These are phyloP conservation scores for Trypanosoma rangeli DNA, from an alignment of 208 protist genomes.

Conservation along the genomic window DNA sequence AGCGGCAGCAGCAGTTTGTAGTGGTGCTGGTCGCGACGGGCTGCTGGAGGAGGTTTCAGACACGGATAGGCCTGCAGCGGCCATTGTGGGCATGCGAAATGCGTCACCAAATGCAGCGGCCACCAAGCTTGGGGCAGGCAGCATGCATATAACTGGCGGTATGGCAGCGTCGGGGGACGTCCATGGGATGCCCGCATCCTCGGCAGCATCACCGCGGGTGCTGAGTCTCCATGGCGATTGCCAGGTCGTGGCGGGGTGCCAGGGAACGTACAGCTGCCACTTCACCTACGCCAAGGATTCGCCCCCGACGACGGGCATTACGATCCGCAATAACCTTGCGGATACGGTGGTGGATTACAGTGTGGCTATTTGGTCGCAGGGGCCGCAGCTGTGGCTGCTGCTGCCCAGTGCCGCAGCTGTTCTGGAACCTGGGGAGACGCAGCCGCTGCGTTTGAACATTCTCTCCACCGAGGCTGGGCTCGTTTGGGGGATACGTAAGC, in stretches of 20 bases:
- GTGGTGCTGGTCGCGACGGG: background rate
- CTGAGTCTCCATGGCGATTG: constrained; percentile 69
- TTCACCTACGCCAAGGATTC: constrained; percentile 74
- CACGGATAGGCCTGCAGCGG: background rate
- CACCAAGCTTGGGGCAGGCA: background rate
- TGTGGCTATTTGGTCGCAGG: constrained; percentile 71
- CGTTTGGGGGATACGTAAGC: constrained; percentile 73
- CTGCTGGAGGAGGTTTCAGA: background rate
- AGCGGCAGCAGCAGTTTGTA: no score
- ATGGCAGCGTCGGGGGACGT: background rate
- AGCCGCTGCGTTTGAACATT: constrained; percentile 71
- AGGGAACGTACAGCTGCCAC: constrained; percentile 54
- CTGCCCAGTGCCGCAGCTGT: constrained; percentile 42
- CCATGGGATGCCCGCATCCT: background rate
- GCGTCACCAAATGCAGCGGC: background rate
- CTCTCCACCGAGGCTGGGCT: constrained; percentile 76
- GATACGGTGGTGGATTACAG: constrained; percentile 63
- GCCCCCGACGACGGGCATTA: constrained; percentile 61
- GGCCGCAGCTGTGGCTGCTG: constrained; percentile 77
- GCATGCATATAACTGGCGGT: background rate
- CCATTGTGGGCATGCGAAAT: background rate
- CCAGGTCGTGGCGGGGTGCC: constrained; percentile 38
- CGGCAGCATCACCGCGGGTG: constrained; percentile 22
- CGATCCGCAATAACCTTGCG: constrained; percentile 58
- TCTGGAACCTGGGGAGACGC: constrained; percentile 60